Evolutionary conservation across 176 grass and related monocot species (phyloP).

Genomic region (Dactylis glomerata): DNA sequence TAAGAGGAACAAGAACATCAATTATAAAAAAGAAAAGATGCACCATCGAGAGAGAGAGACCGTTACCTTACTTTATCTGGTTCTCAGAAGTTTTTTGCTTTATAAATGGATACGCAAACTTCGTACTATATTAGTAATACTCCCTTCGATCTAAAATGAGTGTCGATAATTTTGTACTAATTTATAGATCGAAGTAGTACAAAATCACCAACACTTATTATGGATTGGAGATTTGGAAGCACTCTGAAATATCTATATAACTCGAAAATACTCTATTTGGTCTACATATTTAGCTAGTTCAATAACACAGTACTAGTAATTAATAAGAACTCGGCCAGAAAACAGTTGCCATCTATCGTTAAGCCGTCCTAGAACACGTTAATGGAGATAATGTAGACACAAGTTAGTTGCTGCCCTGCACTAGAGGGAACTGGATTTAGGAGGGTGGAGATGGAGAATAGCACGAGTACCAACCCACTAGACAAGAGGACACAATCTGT

Average conservation of each 20-base stretch:
- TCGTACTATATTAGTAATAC: too few relatives aligned
- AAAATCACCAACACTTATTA: too few relatives aligned
- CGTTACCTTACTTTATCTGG: not conserved
- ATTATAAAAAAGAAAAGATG: not conserved
- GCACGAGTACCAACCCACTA: slow-evolving; percentile 33
- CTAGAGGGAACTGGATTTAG: slow-evolving; percentile 15
- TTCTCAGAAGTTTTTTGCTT: not conserved
- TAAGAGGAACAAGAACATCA: not conserved
- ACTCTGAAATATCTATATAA: too few relatives aligned
- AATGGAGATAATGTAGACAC: not conserved
- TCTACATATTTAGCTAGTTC: too few relatives aligned
- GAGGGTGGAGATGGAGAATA: not conserved
- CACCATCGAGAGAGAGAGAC: not conserved
- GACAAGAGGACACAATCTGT: slow-evolving; percentile 42
- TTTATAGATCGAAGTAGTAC: too few relatives aligned
- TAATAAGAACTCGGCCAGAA: not conserved
- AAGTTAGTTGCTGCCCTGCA: not conserved
- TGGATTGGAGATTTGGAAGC: too few relatives aligned
- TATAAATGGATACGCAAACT: not conserved
- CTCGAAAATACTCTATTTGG: too few relatives aligned
- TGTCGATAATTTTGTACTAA: too few relatives aligned
- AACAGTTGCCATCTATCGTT: not conserved
- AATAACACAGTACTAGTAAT: too few relatives aligned
- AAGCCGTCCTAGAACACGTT: not conserved
- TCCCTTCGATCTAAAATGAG: too few relatives aligned